Evolutionary conservation across 2,329 filamentous ascomycete genomes (phyloP), one percentile per base, ranked within the genome.

Genomic region (Dryadomyces quercivorus): DNA sequence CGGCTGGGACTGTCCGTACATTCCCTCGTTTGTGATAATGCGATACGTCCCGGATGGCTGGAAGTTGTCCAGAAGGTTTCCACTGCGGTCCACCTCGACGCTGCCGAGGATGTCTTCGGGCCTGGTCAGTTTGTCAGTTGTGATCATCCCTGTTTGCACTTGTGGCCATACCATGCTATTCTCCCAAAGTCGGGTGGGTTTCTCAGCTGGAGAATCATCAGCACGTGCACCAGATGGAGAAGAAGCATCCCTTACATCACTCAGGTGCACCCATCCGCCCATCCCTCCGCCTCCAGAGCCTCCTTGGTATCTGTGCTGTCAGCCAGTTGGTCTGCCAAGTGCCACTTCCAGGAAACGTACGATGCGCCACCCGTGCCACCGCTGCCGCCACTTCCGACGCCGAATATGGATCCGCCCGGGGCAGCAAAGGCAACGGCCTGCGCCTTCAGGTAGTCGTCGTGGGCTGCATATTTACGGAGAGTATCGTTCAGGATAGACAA

Each of bases 81-180:
- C 83, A 7, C 67, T 59, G 1, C 71, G 72, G 62, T 84, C 73
- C 5, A 86, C 82, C 63, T 85, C 78, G 44, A 86, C 73, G 59
- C 82, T 85, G 42, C 82, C 83, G 53, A 86, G 70, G 42, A 86
- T 86, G 62, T 86, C 82, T 61, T 86, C 82, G 1, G 82, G 82
- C 73, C 65, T 67, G 42, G 5, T 21, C 18, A n/a, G 9, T 6
- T n/a, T 18, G 43, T 46, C 15, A 52, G 51, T 22, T 26, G 3
- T 4, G 4, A 16, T 40, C n/a, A 16, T 44, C 42, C 4, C 4
- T 18, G n/a, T 13, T 20, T 16, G 42, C 5, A 3, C 42, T 2
- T 18, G 8, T 18, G 10, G 9, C 3, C 51, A 6, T 49, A 67
- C 66, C 78, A 85, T 2, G 82, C 81, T 63, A 86, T 85, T 52